These are phyloP conservation scores for Nigrograna mackinnonii DNA, from an alignment of 2,329 filamentous ascomycete species.

Conservation along the genomic window DNA sequence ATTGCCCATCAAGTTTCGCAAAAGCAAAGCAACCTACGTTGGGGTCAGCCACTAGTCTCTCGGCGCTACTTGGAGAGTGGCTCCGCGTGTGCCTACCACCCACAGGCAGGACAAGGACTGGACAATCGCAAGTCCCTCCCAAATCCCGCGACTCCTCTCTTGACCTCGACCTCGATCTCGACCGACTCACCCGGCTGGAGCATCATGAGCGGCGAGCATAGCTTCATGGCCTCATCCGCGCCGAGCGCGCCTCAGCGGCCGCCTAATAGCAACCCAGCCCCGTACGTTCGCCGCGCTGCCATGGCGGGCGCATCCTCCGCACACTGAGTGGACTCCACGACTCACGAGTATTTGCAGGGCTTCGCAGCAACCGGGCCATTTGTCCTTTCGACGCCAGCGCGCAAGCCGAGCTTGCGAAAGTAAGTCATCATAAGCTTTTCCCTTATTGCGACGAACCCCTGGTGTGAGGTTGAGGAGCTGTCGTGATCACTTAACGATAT, in stretches of 20 bases:
- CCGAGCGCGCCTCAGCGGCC: constrained; percentile 31
- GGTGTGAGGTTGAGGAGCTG: constrained; percentile 12
- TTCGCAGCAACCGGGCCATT: constrained; percentile 32
- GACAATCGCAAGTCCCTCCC: neutral
- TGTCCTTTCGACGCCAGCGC: constrained; percentile 40
- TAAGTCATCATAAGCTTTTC: constrained; percentile 22
- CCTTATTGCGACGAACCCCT: constrained; percentile 1
- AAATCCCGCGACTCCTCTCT: neutral
- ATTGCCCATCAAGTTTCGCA: no score
- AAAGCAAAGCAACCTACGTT: no score
- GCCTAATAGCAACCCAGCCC: constrained; percentile 29
- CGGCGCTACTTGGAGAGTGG: constrained; percentile 6
- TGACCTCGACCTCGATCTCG: no score
- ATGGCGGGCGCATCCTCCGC: constrained; percentile 11
- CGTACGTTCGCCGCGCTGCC: constrained; percentile 27
- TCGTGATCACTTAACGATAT: constrained; percentile 22
- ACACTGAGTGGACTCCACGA: no score
- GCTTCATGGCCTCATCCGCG: constrained; percentile 41
- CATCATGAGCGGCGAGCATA: constrained; percentile 41
- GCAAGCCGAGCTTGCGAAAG: constrained; percentile 42
- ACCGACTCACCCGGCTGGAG: no score
- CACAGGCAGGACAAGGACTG: neutral
- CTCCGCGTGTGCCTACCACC: no score
- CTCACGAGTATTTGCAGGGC: constrained; percentile 17
- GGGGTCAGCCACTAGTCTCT: constrained; percentile 12